Base-by-base conservation (phyloP, 306 rosid genomes). In the Begonia masoniana region DNA sequence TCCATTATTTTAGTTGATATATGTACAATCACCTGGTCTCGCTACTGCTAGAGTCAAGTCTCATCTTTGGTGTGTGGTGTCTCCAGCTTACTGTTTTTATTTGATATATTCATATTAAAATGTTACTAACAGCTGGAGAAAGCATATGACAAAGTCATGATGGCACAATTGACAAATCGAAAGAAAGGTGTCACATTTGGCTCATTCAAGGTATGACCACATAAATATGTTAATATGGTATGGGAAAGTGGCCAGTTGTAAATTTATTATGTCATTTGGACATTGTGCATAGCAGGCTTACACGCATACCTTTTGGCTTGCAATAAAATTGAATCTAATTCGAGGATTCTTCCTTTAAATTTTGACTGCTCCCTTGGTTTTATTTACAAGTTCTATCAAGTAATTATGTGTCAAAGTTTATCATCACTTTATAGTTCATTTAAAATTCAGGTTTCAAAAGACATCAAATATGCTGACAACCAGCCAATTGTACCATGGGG, bases 401-500 rank as follows among this genome's bases (percentile, higher is more conserved):
- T 45, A 14, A 56, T 63, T 62, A 59, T 7, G 42, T 17, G 13
- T 36, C 55, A 5, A 31, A 31, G 9, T 31, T 31, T 4, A 31
- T 31, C 39, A 31, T 31, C 39, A 31, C 8, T 31, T 31, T 31
- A 31, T 31, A 31, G 39, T 31, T 31, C 39, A 14, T 41, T 54
- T 4, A 14, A 49, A 60, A 42, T 73, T 68, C 76, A 86, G 99
- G 94, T 91, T 72, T 91, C 99, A 26, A 91, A 91, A 75, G 99
- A 86, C 71, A 80, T 91, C 59, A 91, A 83, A 73, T 91, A 82
- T 63, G 99, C 99, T 2, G 99, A 91, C 75, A 91, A 83, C 76
- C 96, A 81, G 76, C 96, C 94, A 67, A 68, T 91, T 67, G 68
- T 91, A 26, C 94, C 99, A 55, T 91, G 99, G 99, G 99, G 99